These are phyloP conservation scores for Lichtheimia corymbifera DNA, from an alignment of 371 early-diverging fungal species.

Conservation along the genomic window DNA sequence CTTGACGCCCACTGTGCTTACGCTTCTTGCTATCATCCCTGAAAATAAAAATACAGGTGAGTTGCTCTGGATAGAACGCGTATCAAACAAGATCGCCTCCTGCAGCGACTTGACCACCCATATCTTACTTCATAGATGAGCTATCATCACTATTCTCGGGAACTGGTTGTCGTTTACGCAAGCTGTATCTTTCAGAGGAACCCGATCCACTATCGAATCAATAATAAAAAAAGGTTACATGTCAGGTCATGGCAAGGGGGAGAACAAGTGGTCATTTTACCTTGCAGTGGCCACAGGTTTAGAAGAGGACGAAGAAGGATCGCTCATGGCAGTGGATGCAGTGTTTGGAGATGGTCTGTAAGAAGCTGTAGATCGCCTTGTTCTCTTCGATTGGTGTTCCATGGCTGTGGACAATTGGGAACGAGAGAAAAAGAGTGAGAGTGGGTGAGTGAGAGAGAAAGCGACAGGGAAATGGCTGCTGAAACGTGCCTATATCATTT, in stretches of 20 bases:
- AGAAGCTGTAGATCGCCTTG: not conserved
- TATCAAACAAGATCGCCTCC: too few relatives aligned
- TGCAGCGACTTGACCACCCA: too few relatives aligned
- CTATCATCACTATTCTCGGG: too few relatives aligned
- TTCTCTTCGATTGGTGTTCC: not conserved
- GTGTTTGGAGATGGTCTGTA: not conserved
- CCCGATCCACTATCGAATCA: not conserved
- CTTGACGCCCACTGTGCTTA: too few relatives aligned
- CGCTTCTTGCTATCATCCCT: too few relatives aligned
- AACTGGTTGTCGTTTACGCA: not conserved
- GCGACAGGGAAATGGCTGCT: too few relatives aligned
- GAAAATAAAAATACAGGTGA: too few relatives aligned
- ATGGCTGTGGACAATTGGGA: not conserved
- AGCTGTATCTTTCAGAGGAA: slow-evolving; percentile 8
- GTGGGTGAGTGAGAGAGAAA: too few relatives aligned
- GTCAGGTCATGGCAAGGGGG: not conserved
- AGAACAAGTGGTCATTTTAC: not conserved
- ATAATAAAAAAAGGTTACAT: not conserved
- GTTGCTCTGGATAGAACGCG: too few relatives aligned
- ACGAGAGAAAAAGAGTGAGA: not conserved
- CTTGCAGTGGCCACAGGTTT: not conserved
- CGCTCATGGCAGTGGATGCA: not conserved
- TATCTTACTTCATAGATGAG: not conserved
- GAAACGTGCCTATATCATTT: too few relatives aligned
- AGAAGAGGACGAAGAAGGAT: not conserved